A percentile compares a stretch with the other conserved stretches of the same genome.
phyloP scores from a whole-genome alignment of 106 monocot genomes.

The Dactylorhiza incarnata region DNA sequence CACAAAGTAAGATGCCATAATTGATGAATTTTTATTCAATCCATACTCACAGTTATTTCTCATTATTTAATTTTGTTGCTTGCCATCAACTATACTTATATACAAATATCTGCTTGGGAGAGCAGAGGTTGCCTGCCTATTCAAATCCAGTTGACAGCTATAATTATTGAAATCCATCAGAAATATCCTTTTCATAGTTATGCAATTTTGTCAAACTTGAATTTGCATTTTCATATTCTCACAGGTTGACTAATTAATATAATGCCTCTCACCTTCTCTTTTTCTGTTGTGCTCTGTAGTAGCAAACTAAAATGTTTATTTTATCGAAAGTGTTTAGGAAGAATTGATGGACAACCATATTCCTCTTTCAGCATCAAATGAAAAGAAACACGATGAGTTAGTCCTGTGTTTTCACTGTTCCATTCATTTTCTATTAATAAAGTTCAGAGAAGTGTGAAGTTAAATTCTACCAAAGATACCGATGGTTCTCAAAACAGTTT shows the following conservation, averaged over 20 bases:
- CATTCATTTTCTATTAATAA: no score
- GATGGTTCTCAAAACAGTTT: neutral
- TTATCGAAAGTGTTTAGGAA: no score
- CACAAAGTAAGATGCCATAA: constrained; percentile 28
- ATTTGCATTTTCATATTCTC: neutral
- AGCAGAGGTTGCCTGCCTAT: no score
- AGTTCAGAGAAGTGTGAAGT: neutral
- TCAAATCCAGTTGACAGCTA: constrained; percentile 62
- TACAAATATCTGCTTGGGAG: constrained; percentile 56
- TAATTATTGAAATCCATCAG: constrained; percentile 70
- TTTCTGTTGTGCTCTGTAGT: no score
- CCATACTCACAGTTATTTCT: neutral
- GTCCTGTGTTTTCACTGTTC: no score
- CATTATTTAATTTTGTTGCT: neutral
- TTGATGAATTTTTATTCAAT: neutral
- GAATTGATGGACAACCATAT: no score
- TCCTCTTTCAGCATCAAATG: no score
- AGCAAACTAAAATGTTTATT: no score
- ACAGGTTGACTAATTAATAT: no score
- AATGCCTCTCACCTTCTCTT: no score
- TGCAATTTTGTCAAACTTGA: neutral
- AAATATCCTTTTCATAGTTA: constrained; percentile 79
- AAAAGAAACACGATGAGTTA: no score
- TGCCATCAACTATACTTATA: constrained; percentile 1
- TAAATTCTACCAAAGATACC: neutral